phyloP scores from a whole-genome alignment of 305 asterid genomes.

The Solanum hybrid region DNA sequence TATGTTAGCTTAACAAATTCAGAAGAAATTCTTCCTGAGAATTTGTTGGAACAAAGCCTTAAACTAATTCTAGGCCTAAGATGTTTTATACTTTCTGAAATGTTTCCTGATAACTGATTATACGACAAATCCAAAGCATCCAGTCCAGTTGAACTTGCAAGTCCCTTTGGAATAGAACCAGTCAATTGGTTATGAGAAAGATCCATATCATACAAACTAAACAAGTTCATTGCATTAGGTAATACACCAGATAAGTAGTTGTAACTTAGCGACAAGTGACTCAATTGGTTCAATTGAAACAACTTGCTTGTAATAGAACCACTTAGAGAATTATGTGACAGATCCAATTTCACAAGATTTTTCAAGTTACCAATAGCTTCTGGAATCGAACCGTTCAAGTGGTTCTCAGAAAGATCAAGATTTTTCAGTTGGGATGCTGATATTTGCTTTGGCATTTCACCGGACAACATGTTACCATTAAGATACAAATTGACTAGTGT shows the following conservation, averaged over 20 bases:
- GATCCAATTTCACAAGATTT: constrained; percentile 5
- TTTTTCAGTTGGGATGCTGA: background rate
- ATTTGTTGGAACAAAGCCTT: constrained; percentile 55
- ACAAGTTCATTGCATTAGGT: constrained; percentile 6
- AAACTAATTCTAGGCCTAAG: constrained; percentile 16
- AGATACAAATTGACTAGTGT: background rate
- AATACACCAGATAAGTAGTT: constrained; percentile 25
- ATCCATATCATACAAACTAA: constrained; percentile 16
- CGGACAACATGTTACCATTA: constrained; percentile 12
- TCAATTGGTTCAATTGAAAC: background rate
- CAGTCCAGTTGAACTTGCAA: constrained; percentile 36
- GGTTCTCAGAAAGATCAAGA: constrained; percentile 10
- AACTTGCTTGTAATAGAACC: constrained; percentile 14
- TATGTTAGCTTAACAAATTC: constrained; percentile 39
- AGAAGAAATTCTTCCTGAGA: constrained; percentile 53
- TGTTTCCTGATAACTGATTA: constrained; percentile 33
- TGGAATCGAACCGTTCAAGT: constrained; percentile 32
- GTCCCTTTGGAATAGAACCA: constrained; percentile 52
- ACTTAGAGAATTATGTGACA: constrained; percentile 17
- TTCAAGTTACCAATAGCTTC: constrained; percentile 13
- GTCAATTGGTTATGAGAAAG: constrained; percentile 26
- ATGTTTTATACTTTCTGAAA: background rate
- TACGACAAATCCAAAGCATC: constrained; percentile 50
- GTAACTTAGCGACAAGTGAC: constrained; percentile 1
- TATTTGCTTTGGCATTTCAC: constrained; percentile 45